Evolutionary conservation across 2,329 filamentous ascomycete genomes (phyloP), one percentile per base, ranked within the genome.

Genomic region (Penicillium sp.): DNA sequence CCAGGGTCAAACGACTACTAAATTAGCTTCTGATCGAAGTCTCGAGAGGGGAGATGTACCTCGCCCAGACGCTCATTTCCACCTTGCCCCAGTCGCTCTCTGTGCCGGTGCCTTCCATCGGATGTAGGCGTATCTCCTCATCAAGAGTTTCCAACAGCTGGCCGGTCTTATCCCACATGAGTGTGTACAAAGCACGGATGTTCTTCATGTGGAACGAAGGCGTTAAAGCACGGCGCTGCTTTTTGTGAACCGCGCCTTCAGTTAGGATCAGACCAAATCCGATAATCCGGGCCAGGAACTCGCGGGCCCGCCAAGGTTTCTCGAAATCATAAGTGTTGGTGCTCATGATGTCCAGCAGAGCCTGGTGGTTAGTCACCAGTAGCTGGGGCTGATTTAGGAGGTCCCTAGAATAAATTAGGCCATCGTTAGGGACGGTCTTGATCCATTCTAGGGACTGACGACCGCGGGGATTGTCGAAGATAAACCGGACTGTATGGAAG

Each of bases 281-380:
- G 1, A 86, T 70, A 21, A 86, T 81, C 1, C 77, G 75, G 0
- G 78, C 74, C 15, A 86, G 70, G 55, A 85, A 82, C 17, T 75
- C 74, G 21, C 79, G 78, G 7, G 76, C 67, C 49, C 73, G 74
- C 50, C 71, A 71, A 5, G 83, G 83, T 66, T 86, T 86, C 66
- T 84, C 81, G 54, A 84, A 85, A 62, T 86, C 83, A 60, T 86
- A 85, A 4, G 79, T 80, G 45, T 81, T 82, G 46, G 82, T 79
- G 44, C 83, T 83, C 60, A 86, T 78, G 11, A 86, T 75, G 41
- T 85, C 84, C n/a, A 81, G 75, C 5, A 85, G 66, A 2, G 81
- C 79, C 52, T 76, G 71, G 51, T 76, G 75, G 47, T 69, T 77
- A 0, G 75, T 77, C 1, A 70, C 66, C 6, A 77, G 26, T 6